Base-by-base conservation (phyloP, 2,329 filamentous ascomycete species). In the Daldinia sp. region DNA sequence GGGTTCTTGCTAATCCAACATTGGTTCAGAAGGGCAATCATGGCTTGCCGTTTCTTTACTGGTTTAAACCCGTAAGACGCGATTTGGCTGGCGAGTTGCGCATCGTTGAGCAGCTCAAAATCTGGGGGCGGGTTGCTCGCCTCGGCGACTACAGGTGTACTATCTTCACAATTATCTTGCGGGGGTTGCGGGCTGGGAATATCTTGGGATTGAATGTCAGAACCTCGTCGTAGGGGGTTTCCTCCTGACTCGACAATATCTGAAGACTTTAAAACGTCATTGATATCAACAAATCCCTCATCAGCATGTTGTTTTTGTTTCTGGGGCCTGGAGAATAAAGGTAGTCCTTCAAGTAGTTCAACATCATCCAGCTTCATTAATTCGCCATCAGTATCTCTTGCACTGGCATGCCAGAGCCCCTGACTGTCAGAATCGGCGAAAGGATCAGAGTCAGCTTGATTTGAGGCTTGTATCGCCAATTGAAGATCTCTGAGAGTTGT, bases 11-110 rank as follows among this genome's bases (percentile, higher is more conserved):
- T 89, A 71, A 86, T 80, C 91, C 92, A 94, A 77, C 92, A 94
- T 74, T 89, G 87, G 58, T 92, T 82, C 12, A 94, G 81, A 10
- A 93, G 79, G 1, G 87, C 82, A 67, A 94, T 89, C 90, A 93
- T 93, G 7, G 88, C 88, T 55, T 86, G 83, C 18, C 92, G 85
- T 62, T 83, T 88, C 76, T 90, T 92, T 33, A 94, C 82, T 0
- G 89, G 82, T 75, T 94, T 94, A 79, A 94, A 94, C 0, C 90
- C 91, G 74, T 89, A 93, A 0, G 83, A 82, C 4, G 85, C 81
- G 50, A 94, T 81, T 74, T 91, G 85, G 63, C 84, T 87, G 2
- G 88, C 81, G 15, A 94, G 81, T 65, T 92, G 87, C 7, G 83
- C 79, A 68, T 91, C 89, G 2, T 89, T 89, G 65, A 87, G 89